Conservation (phyloP, 805 yeast genomes). For the Yarrowia keelungensis region DNA sequence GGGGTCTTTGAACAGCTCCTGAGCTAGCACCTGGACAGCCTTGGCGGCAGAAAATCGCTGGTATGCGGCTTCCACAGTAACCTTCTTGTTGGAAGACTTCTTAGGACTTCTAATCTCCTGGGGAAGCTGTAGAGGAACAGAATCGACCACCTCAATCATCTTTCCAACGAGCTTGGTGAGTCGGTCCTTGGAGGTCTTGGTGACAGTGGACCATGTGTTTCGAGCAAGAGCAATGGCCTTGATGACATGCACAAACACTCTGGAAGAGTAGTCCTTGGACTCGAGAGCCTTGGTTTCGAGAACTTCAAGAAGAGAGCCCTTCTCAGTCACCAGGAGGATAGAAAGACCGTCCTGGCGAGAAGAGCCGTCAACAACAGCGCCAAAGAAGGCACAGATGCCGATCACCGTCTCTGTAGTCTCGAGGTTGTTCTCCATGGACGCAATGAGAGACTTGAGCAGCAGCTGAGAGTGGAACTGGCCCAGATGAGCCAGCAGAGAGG, state of each 20-base stretch:
- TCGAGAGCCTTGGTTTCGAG: conserved; percentile 44
- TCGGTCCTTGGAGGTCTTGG: conserved; percentile 53
- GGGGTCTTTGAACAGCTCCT: conserved; percentile 66
- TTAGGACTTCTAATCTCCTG: conserved; percentile 19
- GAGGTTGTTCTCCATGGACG: conserved; percentile 62
- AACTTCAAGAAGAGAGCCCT: conserved; percentile 45
- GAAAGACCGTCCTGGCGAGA: conserved; percentile 53
- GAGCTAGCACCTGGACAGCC: conserved; percentile 76
- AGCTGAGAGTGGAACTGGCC: conserved; percentile 68
- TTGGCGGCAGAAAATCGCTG: conserved; percentile 58
- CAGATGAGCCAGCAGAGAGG: conserved; percentile 82
- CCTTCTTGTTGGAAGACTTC: conserved; percentile 31
- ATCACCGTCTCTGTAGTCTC: conserved; percentile 43
- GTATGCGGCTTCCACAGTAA: conserved; percentile 42
- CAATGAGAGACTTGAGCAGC: conserved; percentile 64
- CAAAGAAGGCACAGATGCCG: conserved; percentile 45
- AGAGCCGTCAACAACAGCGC: conserved; percentile 45
- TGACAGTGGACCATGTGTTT: conserved; percentile 74
- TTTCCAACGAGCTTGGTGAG: conserved; percentile 19
- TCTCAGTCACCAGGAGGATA: conserved; percentile 46
- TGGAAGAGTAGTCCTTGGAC: conserved; percentile 36
- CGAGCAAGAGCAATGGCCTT: conserved; percentile 78
- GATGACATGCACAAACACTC: conserved; percentile 61
- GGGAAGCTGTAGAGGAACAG: conserved; percentile 21
- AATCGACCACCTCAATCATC: conserved; percentile 27